Evolutionary conservation across 768 basidiomycete species (phyloP).

Genomic region (Termitomyces heimii): DNA sequence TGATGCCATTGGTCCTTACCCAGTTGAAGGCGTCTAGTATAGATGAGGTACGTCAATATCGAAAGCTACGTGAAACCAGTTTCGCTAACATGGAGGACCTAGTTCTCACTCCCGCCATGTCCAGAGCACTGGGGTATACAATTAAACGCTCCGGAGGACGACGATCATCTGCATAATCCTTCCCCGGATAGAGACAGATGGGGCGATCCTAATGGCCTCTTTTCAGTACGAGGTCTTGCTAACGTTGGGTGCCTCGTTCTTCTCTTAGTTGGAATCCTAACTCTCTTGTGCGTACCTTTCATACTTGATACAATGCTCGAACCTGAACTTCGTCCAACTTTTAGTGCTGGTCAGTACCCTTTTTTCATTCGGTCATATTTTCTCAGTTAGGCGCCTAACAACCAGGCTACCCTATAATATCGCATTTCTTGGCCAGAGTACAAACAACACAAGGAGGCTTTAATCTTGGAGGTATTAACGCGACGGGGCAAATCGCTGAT

Average conservation of each 20-base stretch:
- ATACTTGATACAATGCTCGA: not conserved
- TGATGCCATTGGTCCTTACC: not conserved
- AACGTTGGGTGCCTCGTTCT: constrained; percentile 65
- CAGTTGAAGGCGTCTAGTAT: constrained; percentile 20
- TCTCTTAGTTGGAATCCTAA: constrained; percentile 40
- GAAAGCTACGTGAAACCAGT: not conserved
- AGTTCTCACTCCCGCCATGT: constrained; percentile 39
- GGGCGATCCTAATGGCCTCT: constrained; percentile 52
- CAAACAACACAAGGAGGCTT: constrained; percentile 51
- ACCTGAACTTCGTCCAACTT: not conserved
- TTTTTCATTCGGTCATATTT: not conserved
- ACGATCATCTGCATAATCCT: constrained; percentile 63
- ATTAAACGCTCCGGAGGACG: constrained; percentile 43
- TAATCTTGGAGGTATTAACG: constrained; percentile 72
- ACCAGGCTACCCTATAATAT: constrained; percentile 44
- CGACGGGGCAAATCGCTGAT: constrained; percentile 61
- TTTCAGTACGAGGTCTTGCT: constrained; percentile 54
- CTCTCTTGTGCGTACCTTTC: constrained; percentile 46
- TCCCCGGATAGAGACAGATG: constrained; percentile 48
- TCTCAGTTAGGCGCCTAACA: not conserved
- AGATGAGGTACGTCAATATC: constrained; percentile 20
- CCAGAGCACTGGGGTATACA: constrained; percentile 42
- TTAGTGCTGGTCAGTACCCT: constrained; percentile 32
- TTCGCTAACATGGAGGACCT: not conserved
- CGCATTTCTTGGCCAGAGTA: constrained; percentile 34